These are phyloP conservation scores for Neocucurbitaria cava DNA, from an alignment of 2,329 filamentous ascomycete genomes.

Conservation along the genomic window DNA sequence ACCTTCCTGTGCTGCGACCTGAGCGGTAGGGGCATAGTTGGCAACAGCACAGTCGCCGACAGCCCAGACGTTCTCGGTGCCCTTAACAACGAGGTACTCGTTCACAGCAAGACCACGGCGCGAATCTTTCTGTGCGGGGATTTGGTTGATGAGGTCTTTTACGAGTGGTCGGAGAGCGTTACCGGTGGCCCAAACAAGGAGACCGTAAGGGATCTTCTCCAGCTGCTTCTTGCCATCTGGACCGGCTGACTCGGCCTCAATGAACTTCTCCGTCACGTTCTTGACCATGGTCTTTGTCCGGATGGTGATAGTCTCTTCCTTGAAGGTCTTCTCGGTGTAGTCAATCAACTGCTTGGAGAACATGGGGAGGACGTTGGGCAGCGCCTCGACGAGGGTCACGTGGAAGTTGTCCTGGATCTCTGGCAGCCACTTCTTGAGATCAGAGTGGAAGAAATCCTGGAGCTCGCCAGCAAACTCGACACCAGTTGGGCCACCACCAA, in stretches of 20 bases:
- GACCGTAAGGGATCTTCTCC: constrained; percentile 87
- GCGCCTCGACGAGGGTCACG: constrained; percentile 95
- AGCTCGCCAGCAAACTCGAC: constrained; percentile 98
- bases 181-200: constrained; percentile 97
- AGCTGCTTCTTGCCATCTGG: constrained; percentile 85
- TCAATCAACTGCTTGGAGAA: constrained; percentile 99
- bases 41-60: constrained; percentile 97
- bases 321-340: constrained; percentile 98
- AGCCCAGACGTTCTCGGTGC: constrained; percentile 96
- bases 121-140: constrained; percentile 94
- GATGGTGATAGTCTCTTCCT: constrained; percentile 97
- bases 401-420: constrained; percentile 95
- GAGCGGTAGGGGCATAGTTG: constrained; percentile 95
- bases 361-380: constrained; percentile 95
- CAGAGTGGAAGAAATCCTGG: constrained; percentile 98
- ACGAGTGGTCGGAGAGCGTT: constrained; percentile 91
- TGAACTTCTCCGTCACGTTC: constrained; percentile 89
- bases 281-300: constrained; percentile 99
- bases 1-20: constrained; percentile 95
- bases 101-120: constrained; percentile 95
- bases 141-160: constrained; percentile 88
- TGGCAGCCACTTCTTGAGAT: constrained; percentile 97
- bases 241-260: constrained; percentile 84
- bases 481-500: constrained; percentile 88
- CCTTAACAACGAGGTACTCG: constrained; percentile 98